Base-by-base conservation (phyloP, 164 flowering plant species). In the Amborella trichopoda region DNA sequence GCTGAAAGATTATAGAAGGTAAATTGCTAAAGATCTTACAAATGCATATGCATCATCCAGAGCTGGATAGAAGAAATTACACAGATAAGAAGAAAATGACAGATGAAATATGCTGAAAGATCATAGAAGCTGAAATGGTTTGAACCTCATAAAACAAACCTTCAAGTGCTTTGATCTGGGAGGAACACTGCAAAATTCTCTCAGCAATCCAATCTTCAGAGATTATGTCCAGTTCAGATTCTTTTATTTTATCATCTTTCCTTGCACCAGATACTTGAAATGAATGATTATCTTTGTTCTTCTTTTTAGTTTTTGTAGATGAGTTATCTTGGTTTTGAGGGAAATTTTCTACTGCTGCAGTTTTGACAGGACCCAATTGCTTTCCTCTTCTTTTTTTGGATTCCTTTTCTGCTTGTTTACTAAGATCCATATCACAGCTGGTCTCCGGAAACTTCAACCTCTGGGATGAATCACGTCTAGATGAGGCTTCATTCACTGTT, bases 341-440 rank as follows among this genome's bases (percentile, higher is more conserved):
- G 63, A 11, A 58, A 68, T 54, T 69, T 59, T 78, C 96, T 56
- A 48, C 56, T 41, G 63, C 48, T 19, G 42, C 68, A 26, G 61
- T 40, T 60, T 71, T 77, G 17, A 71, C 19, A 65, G 59, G 60
- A 18, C 79, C 84, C 26, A 68, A 14, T 4, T 74, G 24, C 64
- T 84, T 86, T 38, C 93, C 96, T 62, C 70, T 78, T 67, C 80
- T 91, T 75, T 75, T 91, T 67, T 71, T 91, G 24, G 75, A 67
- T 22, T 78, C 87, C 64, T 70, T 85, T 52, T 89, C 97, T 26
- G 49, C 61, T 50, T 62, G 68, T 69, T 67, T 81, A 28, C 41
- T 67, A 50, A 49, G 48, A 54, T 58, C 50, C 60, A 52, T 62
- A 50, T 74, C 79, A 50, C 32, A 61, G 39, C 46, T 59, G 55